Percentiles rank a stretch among this genome's conserved stretches.
Evolutionary conservation across 805 yeast species (phyloP).

Genomic region (Middelhovenomyces tepae): DNA sequence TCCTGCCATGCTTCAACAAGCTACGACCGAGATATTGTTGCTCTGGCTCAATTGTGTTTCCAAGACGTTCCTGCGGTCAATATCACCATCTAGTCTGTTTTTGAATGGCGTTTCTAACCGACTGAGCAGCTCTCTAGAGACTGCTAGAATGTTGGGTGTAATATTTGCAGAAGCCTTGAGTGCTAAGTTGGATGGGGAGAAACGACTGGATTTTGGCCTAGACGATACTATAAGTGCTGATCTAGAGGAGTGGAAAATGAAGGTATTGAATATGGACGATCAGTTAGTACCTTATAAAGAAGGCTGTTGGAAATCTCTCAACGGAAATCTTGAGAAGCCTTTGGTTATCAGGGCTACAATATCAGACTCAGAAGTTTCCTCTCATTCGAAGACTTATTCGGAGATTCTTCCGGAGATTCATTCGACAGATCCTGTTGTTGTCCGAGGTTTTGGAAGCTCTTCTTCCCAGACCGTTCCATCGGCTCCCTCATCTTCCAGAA

Average conservation of each 20-base stretch:
- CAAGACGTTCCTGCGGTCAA: background rate
- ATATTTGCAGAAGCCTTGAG: slow-evolving; percentile 40
- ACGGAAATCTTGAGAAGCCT: slow-evolving; percentile 3
- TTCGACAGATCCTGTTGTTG: slow-evolving; percentile 17
- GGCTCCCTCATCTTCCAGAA: no score
- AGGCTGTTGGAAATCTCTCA: slow-evolving; percentile 15
- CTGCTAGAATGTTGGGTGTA: slow-evolving; percentile 46
- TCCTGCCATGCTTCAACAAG: slow-evolving; percentile 37
- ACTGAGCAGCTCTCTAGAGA: slow-evolving; percentile 40
- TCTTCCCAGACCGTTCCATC: no score
- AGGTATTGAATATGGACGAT: slow-evolving; percentile 7
- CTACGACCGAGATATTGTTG: slow-evolving; percentile 40
- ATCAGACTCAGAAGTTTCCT: slow-evolving; percentile 8
- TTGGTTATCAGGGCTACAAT: no score
- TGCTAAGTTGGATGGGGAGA: slow-evolving; percentile 17
- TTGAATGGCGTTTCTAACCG: slow-evolving; percentile 45
- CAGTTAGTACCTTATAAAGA: slow-evolving; percentile 8
- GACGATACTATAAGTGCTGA: slow-evolving; percentile 15
- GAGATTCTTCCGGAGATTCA: slow-evolving; percentile 24
- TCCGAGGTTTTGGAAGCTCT: no score
- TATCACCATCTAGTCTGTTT: slow-evolving; percentile 32
- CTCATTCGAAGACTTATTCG: slow-evolving; percentile 9
- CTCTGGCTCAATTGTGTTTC: slow-evolving; percentile 12
- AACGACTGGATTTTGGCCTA: slow-evolving; percentile 22
- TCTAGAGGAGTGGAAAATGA: slow-evolving; percentile 14